Evolutionary conservation across 139 green algal species (phyloP).

Genomic region (Chlamydomonas urium): DNA sequence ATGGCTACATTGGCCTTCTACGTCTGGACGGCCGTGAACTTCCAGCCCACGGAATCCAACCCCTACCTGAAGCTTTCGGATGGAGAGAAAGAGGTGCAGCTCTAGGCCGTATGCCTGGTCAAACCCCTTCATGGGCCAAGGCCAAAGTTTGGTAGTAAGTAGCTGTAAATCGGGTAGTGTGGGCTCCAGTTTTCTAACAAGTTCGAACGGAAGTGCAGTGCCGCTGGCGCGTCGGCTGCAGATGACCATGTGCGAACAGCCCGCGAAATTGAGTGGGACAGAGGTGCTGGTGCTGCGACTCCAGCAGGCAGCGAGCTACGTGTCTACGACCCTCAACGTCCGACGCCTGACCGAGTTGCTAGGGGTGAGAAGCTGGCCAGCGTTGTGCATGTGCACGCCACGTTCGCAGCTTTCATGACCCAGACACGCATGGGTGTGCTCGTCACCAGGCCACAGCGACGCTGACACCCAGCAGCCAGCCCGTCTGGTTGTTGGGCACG

Average conservation of each 20-base stretch:
- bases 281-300: neutral
- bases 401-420: neutral
- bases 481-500: slow-evolving; percentile 42
- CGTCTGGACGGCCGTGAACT: slow-evolving; percentile 73
- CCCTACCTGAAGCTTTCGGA: slow-evolving; percentile 74
- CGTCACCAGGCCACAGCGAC: too few species aligned
- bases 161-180: too few species aligned
- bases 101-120: too few species aligned
- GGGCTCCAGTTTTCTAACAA: too few species aligned
- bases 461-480: slow-evolving; percentile 1
- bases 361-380: neutral
- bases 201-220: too few species aligned
- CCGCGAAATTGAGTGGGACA: neutral
- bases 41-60: slow-evolving; percentile 58
- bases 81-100: too few species aligned
- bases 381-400: neutral
- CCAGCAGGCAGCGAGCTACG: neutral
- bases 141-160: too few species aligned
- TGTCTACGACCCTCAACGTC: neutral
- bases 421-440: neutral
- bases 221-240: too few species aligned
- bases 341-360: neutral
- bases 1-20: slow-evolving; percentile 88
- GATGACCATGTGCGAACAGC: neutral
- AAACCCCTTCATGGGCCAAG: too few species aligned